Base-by-base conservation (phyloP, 2,329 filamentous ascomycete species). In the Nemania diffusa region DNA sequence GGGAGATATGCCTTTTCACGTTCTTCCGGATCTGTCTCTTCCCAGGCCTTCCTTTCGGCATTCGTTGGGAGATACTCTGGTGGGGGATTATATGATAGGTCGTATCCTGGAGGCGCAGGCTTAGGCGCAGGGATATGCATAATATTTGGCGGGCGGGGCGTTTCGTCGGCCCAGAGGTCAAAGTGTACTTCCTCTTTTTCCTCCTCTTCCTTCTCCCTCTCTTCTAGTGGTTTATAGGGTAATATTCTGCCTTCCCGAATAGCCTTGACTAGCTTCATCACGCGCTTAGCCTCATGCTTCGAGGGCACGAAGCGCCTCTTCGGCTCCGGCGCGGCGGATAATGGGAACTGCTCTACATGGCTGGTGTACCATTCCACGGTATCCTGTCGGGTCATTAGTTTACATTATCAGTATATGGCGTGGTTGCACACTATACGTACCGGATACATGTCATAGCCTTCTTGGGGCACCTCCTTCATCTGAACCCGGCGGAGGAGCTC, bases 71-170 rank as follows among this genome's bases (percentile, higher is more conserved):
- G 84, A 78, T 98, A 99, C 82, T 99, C 96, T 3, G 91, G 88
- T 57, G 97, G 96, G 26, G 96, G 96, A 80, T 98, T 97, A 79
- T 99, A 98, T 76, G 93, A 97, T 79, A 97, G 89, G 75, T 97
- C 94, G 78, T 97, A 97, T 59, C 94, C 94, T 29, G 96, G 96
- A 42, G 96, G 95, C 29, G 95, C 90, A 57, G 97, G 85, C 79
- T 99, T 99, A 5, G 96, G 96, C 1, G 96, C 95, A 17, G 96
- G 92, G 62, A 98, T 91, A 76, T 97, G 93, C 94, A 98, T 98
- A 40, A 92, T 85, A 79, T 98, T 92, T 68, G 94, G 91, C 37
- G 92, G 88, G 73, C 91, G 87, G 11, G 93, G 89, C 73, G 91
- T 88, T 79, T 99, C 95, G 76, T 98, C 92, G 61, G 95, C 93